A percentile compares a stretch with the other conserved stretches of the same genome.
Conservation (phyloP, 2,329 filamentous ascomycete species). For the Beauveria scarabaeidicola region DNA sequence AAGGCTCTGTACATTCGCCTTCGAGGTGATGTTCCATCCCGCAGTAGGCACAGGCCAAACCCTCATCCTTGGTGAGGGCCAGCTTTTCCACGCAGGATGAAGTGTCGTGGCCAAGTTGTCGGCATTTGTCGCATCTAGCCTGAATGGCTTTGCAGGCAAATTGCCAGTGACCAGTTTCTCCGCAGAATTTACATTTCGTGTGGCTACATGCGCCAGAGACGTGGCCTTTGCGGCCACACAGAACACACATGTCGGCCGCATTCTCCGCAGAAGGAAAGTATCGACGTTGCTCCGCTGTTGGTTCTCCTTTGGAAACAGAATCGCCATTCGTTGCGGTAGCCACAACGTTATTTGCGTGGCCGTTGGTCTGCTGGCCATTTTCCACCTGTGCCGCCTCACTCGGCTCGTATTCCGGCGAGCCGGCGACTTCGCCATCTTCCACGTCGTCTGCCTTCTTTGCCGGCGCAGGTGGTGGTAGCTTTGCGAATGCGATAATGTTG, state of each 20-base stretch:
- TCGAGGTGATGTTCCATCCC: constrained; percentile 48
- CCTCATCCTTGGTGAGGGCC: constrained; percentile 40
- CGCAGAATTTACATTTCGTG: constrained; percentile 40
- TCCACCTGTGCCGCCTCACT: constrained; percentile 4
- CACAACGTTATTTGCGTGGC: neutral
- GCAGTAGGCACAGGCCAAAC: constrained; percentile 54
- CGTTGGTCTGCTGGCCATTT: constrained; percentile 6
- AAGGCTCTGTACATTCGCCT: constrained; percentile 49
- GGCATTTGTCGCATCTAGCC: constrained; percentile 50
- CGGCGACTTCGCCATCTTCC: neutral
- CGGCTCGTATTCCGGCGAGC: constrained; percentile 8
- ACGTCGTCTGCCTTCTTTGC: neutral
- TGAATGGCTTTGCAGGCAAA: constrained; percentile 40
- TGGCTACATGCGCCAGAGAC: constrained; percentile 34
- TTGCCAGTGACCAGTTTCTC: constrained; percentile 35
- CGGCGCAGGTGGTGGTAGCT: neutral
- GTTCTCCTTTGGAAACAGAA: constrained; percentile 3
- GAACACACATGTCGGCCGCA: constrained; percentile 38
- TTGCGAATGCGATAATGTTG: constrained; percentile 2
- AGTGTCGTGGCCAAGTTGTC: constrained; percentile 50
- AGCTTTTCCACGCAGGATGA: constrained; percentile 49
- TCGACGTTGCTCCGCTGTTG: constrained; percentile 23
- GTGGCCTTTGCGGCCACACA: constrained; percentile 44
- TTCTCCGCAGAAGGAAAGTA: constrained; percentile 45
- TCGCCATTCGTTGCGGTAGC: constrained; percentile 13